phyloP scores from a whole-genome alignment of 306 rosid genomes.

The Mimosa bimucronata region DNA sequence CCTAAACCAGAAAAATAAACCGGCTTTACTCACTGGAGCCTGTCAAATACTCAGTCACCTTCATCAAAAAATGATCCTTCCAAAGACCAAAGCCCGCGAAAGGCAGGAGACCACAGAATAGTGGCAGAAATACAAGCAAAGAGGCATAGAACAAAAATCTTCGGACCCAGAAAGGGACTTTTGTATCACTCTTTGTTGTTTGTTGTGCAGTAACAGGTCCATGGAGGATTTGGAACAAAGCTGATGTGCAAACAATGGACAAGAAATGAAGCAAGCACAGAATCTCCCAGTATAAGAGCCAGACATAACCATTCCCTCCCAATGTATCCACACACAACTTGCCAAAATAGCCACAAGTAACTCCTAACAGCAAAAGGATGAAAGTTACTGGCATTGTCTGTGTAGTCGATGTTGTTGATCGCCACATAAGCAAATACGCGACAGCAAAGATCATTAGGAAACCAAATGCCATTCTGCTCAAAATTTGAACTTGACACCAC shows the following conservation, averaged over 20 bases:
- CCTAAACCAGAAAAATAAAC: not conserved
- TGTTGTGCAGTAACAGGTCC: constrained; percentile 56
- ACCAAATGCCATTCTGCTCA: constrained; percentile 68
- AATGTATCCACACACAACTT: constrained; percentile 78
- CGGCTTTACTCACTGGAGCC: constrained; percentile 21
- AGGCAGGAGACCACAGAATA: constrained; percentile 78
- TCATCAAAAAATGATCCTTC: constrained; percentile 63
- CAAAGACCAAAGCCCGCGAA: constrained; percentile 77
- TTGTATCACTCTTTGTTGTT: constrained; percentile 33
- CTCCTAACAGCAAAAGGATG: constrained; percentile 68
- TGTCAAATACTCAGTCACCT: constrained; percentile 28
- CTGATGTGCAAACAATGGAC: constrained; percentile 53
- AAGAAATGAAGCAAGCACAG: constrained; percentile 72
- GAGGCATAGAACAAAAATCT: constrained; percentile 47
- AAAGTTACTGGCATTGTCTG: constrained; percentile 79
- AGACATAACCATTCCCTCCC: constrained; percentile 81
- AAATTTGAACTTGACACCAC: constrained; percentile 67
- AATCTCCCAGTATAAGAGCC: constrained; percentile 81
- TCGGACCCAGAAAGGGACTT: constrained; percentile 67
- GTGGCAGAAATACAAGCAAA: constrained; percentile 62
- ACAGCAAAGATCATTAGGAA: constrained; percentile 58
- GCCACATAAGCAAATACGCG: constrained; percentile 62
- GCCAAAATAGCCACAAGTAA: constrained; percentile 74
- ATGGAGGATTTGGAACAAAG: constrained; percentile 55
- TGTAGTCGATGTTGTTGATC: constrained; percentile 56